Evolutionary conservation across 2,329 filamentous ascomycete genomes (phyloP).

Genomic region (Dactylonectria estremocensis): DNA sequence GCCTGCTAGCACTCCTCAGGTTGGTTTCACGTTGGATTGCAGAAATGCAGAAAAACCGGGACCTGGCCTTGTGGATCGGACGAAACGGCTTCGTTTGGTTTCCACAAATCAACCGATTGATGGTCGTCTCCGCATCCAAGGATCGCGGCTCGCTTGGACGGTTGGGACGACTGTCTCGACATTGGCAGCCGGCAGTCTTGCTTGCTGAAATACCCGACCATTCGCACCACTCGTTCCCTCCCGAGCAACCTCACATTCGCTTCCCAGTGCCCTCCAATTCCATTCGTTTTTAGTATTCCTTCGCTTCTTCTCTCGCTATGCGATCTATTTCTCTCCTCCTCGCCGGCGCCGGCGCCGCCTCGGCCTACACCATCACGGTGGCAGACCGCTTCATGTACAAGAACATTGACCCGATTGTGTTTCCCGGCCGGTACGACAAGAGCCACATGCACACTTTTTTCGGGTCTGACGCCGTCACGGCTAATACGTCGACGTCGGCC

Average conservation of each 20-base stretch:
- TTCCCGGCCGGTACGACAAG: constrained; percentile 49
- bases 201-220: not conserved
- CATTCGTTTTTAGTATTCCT: not conserved
- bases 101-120: not conserved
- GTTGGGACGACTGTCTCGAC: not conserved
- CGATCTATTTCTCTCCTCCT: not conserved
- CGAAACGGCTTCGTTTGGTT: not conserved
- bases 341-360: constrained; percentile 29
- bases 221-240: not conserved
- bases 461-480: constrained; percentile 51
- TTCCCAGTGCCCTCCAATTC: not conserved
- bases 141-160: not conserved
- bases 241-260: not conserved
- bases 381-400: constrained; percentile 50
- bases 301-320: not conserved
- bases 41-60: not conserved
- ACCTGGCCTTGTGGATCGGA: not conserved
- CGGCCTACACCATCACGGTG: constrained; percentile 40
- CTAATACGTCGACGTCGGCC: constrained; percentile 48
- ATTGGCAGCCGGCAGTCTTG: not conserved
- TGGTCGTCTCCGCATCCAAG: not conserved
- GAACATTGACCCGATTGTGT: constrained; percentile 54
- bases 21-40: not conserved
- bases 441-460: constrained; percentile 56
- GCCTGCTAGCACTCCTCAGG: not conserved